These are phyloP conservation scores for Pseudonitzschia multiseries DNA, from an alignment of 108 stramenopile species.

Conservation along the genomic window DNA sequence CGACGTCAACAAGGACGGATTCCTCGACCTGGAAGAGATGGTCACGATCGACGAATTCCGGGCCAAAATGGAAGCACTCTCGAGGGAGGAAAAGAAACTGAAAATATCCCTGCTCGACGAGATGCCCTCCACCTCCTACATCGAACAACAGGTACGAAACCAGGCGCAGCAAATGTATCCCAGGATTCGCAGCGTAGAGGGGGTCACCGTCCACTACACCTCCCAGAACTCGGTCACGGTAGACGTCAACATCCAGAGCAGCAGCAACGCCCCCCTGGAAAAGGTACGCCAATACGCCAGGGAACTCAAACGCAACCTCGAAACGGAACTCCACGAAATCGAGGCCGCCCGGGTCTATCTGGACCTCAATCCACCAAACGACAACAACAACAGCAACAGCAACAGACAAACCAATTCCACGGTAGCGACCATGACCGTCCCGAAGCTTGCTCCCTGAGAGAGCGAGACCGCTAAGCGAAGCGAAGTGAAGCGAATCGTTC, in stretches of 20 bases:
- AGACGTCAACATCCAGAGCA: slow-evolving; percentile 13
- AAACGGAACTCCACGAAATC: slow-evolving; percentile 22
- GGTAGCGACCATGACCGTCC: not conserved
- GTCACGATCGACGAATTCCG: slow-evolving; percentile 5
- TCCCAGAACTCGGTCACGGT: slow-evolving; percentile 23
- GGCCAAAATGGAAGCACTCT: not conserved
- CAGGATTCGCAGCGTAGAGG: slow-evolving; percentile 7
- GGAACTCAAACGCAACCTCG: slow-evolving; percentile 6
- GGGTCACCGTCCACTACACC: slow-evolving; percentile 23
- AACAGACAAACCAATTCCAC: not conserved
- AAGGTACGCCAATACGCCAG: slow-evolving; percentile 1
- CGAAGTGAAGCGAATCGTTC: no score
- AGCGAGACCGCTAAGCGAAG: no score
- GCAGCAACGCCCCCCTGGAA: not conserved
- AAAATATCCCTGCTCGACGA: not conserved
- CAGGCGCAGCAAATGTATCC: slow-evolving; percentile 19
- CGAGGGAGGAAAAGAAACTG: not conserved
- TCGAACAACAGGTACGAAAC: slow-evolving; percentile 23
- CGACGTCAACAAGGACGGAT: slow-evolving; percentile 10
- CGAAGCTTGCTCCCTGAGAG: not conserved
- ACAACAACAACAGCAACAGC: no score
- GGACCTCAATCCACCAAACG: slow-evolving; percentile 11
- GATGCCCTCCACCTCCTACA: slow-evolving; percentile 11
- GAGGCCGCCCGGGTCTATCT: slow-evolving; percentile 23
- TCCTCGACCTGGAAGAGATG: slow-evolving; percentile 13